Evolutionary conservation across 306 rosid species (phyloP).

Genomic region (Pyrus betulifolia): DNA sequence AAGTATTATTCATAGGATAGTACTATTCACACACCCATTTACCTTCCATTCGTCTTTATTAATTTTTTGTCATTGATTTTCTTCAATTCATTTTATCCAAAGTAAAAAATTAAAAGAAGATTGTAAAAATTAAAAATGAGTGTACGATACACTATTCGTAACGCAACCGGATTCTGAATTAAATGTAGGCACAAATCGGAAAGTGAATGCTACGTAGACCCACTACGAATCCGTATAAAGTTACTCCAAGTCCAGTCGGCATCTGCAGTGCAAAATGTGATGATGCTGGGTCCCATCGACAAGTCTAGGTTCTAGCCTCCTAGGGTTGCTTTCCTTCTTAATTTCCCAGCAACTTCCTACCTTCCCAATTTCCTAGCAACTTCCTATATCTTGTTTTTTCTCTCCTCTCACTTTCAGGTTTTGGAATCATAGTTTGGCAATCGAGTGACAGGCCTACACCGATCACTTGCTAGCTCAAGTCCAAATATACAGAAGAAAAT

Average conservation of each 20-base stretch:
- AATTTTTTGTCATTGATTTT: too few relatives aligned
- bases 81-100: rapidly evolving
- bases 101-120: rapidly evolving
- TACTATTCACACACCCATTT: too few relatives aligned
- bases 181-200: not conserved
- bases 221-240: not conserved
- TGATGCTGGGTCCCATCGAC: not conserved
- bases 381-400: not conserved
- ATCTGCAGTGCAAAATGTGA: not conserved
- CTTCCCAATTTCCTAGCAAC: not conserved
- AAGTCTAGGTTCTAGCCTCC: not conserved
- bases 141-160: not conserved
- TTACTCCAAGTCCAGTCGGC: not conserved
- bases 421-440: not conserved
- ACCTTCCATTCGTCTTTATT: too few relatives aligned
- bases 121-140: too few relatives aligned
- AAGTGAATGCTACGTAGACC: not conserved
- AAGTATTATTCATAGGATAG: too few relatives aligned
- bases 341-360: conserved; percentile 2
- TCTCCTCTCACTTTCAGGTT: not conserved
- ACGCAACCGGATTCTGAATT: not conserved
- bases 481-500: not conserved
- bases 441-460: not conserved
- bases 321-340: not conserved
- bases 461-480: too few relatives aligned